Conservation (phyloP, 768 basidiomycete species). For the Kwoniella europaea region DNA sequence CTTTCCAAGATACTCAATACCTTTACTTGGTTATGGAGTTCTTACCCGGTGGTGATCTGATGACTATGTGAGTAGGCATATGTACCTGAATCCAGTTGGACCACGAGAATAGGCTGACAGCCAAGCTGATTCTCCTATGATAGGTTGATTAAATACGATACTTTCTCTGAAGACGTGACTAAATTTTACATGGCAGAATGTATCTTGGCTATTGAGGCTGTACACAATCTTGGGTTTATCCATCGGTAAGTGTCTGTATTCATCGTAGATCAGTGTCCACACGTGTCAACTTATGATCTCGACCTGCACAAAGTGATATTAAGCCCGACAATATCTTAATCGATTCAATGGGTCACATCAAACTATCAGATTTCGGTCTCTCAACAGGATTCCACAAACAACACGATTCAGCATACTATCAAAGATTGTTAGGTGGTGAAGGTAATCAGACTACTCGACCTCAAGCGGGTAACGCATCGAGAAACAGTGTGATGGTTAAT, state of each 20-base stretch:
- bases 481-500: conserved; percentile 97
- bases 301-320: too few species aligned
- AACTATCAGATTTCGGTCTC: conserved; percentile 96
- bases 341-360: conserved; percentile 95
- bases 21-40: conserved; percentile 99
- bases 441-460: conserved; percentile 61
- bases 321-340: conserved; percentile 99
- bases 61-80: conserved; percentile 75
- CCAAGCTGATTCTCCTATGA: not conserved
- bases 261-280: too few species aligned
- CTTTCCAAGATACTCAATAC: conserved; percentile 92
- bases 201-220: conserved; percentile 94
- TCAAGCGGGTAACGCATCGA: conserved; percentile 57
- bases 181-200: conserved; percentile 99
- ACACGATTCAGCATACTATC: conserved; percentile 94
- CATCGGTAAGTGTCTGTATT: too few species aligned
- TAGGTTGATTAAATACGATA: conserved; percentile 93
- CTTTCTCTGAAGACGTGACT: conserved; percentile 96
- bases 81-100: too few species aligned
- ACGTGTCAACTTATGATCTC: too few species aligned
- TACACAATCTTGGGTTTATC: conserved; percentile 95
- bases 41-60: conserved; percentile 94
- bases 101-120: too few species aligned
- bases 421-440: conserved; percentile 75
- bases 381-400: conserved; percentile 99